These are phyloP conservation scores for Colletotrichum limetticola DNA, from an alignment of 2,329 filamentous ascomycete species.

Conservation along the genomic window DNA sequence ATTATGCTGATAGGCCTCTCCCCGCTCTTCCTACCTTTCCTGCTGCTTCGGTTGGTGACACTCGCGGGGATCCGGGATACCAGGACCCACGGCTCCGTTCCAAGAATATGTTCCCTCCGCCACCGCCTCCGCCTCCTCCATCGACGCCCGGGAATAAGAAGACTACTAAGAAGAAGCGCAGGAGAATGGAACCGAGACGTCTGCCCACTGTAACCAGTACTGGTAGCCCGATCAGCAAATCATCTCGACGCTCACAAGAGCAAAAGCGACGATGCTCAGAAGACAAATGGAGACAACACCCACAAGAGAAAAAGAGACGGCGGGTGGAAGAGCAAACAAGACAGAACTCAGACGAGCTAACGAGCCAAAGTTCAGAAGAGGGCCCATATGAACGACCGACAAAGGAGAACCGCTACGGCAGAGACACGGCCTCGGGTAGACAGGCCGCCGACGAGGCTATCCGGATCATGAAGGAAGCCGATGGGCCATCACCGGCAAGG, in stretches of 20 bases:
- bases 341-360: too few relatives aligned
- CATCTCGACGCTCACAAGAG: not conserved
- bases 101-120: not conserved
- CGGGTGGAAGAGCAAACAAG: too few relatives aligned
- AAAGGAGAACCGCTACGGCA: not conserved
- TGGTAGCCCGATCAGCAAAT: not conserved
- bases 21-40: conserved; percentile 3
- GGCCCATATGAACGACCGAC: not conserved
- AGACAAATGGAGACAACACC: too few relatives aligned
- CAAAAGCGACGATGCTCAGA: too few relatives aligned
- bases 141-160: too few relatives aligned
- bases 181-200: not conserved
- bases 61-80: not conserved
- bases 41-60: conserved; percentile 8
- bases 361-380: too few relatives aligned
- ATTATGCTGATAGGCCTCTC: not conserved
- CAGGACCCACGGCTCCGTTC: conserved; percentile 2
- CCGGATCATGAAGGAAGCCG: not conserved
- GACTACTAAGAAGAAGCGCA: too few relatives aligned
- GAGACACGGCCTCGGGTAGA: not conserved
- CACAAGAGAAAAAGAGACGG: too few relatives aligned
- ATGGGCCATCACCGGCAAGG: not conserved
- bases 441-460: not conserved
- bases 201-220: not conserved
- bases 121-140: not conserved